Percentiles rank a stretch among this genome's conserved stretches.
Evolutionary conservation across 108 stramenopile species (phyloP).

Genomic region (Stephanodiscus triporus): DNA sequence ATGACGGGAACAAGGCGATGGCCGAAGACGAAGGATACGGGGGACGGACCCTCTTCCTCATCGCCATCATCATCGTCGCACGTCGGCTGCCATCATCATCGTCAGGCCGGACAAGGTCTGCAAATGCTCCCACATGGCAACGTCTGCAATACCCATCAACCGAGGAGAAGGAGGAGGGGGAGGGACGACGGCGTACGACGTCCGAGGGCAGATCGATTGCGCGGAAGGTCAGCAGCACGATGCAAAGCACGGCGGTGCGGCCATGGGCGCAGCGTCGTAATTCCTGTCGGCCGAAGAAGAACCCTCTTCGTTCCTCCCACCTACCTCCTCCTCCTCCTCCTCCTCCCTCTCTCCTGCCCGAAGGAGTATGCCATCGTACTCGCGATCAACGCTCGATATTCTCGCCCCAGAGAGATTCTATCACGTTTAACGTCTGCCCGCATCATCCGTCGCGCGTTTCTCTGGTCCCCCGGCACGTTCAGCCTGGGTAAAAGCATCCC

Average conservation of each 20-base stretch:
- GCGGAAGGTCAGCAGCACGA: conserved; percentile 59
- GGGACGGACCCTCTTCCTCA: no score
- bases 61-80: no score
- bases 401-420: no score
- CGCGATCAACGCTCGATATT: no score
- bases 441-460: no score
- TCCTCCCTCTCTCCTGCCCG: neutral
- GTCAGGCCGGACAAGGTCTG: no score
- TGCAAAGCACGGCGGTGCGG: conserved; percentile 61
- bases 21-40: neutral
- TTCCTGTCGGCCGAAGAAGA: neutral
- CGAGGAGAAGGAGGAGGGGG: neutral
- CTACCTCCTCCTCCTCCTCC: conserved; percentile 19
- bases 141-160: conserved; percentile 17
- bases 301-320: conserved; percentile 26
- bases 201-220: conserved; percentile 36
- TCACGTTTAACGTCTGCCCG: no score
- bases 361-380: no score
- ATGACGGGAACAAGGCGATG: conserved; percentile 28
- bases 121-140: no score
- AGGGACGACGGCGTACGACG: neutral
- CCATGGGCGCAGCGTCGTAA: conserved; percentile 43
- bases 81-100: no score
- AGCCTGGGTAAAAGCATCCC: conserved; percentile 47
- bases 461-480: conserved; percentile 6